These are phyloP conservation scores for Vigna nakashimae DNA, from an alignment of 306 rosid genomes.

Conservation along the genomic window DNA sequence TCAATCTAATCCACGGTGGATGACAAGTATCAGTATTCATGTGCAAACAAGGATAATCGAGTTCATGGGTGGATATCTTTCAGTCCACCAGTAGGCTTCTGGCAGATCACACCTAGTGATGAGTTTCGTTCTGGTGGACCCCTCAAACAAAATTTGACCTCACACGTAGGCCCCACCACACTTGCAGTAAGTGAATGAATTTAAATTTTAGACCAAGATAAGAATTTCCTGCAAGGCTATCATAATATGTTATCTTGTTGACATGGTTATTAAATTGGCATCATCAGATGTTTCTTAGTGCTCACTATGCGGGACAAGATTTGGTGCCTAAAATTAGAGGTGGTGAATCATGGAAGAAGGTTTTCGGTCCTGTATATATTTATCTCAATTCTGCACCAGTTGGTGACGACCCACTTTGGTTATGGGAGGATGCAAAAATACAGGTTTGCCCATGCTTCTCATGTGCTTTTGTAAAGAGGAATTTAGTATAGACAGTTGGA, in stretches of 20 bases:
- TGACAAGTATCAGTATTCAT: conserved; percentile 91
- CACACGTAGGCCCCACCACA: conserved; percentile 86
- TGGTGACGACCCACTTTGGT: conserved; percentile 54
- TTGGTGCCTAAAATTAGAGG: conserved; percentile 60
- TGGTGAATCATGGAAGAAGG: conserved; percentile 92
- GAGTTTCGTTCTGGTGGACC: conserved; percentile 94
- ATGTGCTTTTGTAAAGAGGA: conserved; percentile 44
- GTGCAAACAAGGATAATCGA: conserved; percentile 66
- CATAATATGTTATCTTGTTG: conserved; percentile 32
- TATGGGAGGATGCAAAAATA: conserved; percentile 87
- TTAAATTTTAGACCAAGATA: conserved; percentile 19
- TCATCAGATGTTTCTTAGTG: conserved; percentile 82
- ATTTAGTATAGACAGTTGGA: conserved; percentile 35
- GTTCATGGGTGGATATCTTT: conserved; percentile 93
- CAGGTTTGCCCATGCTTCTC: conserved; percentile 59
- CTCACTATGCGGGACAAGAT: conserved; percentile 87
- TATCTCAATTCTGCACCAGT: conserved; percentile 64
- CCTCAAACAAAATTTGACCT: conserved; percentile 75
- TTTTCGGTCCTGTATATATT: conserved; percentile 79
- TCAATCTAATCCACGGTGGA: conserved; percentile 65
- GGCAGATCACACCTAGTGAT: conserved; percentile 83
- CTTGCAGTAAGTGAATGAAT: conserved; percentile 73
- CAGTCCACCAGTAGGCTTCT: conserved; percentile 71
- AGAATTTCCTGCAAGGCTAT: conserved; percentile 17
- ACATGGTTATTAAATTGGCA: conserved; percentile 40